Conservation (phyloP, 352 stramenopile genomes). For the Pythium myriotylum region DNA sequence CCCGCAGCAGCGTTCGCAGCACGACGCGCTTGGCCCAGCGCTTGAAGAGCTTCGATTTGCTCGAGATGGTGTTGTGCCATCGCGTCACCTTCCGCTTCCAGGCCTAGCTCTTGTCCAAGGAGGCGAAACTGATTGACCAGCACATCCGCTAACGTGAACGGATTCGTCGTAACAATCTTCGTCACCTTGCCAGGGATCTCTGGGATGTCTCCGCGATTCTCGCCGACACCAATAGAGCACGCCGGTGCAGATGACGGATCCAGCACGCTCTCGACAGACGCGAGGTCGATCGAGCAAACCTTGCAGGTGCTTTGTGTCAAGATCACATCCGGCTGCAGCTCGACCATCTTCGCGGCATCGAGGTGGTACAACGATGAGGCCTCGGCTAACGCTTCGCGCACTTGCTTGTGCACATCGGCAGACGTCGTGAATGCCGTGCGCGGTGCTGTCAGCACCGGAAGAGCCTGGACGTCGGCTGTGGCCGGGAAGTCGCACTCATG, state of each 20-base stretch:
- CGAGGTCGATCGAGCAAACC: slow-evolving; percentile 76
- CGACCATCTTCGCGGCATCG: slow-evolving; percentile 40
- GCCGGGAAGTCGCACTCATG: slow-evolving; percentile 74
- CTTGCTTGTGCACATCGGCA: slow-evolving; percentile 64
- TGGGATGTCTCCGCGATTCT: slow-evolving; percentile 16
- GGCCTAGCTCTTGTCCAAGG: slow-evolving; percentile 47
- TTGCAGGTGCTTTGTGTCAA: slow-evolving; percentile 73
- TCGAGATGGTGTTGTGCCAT: slow-evolving; percentile 39
- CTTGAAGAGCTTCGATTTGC: slow-evolving; percentile 32
- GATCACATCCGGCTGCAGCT: slow-evolving; percentile 62
- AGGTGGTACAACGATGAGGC: slow-evolving; percentile 69
- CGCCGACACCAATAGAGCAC: slow-evolving; percentile 2
- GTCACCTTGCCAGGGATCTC: slow-evolving; percentile 29
- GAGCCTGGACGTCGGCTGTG: slow-evolving; percentile 30
- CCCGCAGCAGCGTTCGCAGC: slow-evolving; percentile 8
- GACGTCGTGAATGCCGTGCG: slow-evolving; percentile 70
- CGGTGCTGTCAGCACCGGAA: slow-evolving; percentile 58
- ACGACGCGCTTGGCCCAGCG: slow-evolving; percentile 19
- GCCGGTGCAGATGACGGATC: not conserved
- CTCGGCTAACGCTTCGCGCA: slow-evolving; percentile 48
- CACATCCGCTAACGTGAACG: slow-evolving; percentile 44
- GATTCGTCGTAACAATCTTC: slow-evolving; percentile 52
- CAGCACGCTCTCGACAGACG: slow-evolving; percentile 41
- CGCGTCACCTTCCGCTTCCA: slow-evolving; percentile 39
- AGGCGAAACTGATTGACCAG: slow-evolving; percentile 54